phyloP scores from a whole-genome alignment of 129 eudicot species.

The Chrysanthemum makinoi region DNA sequence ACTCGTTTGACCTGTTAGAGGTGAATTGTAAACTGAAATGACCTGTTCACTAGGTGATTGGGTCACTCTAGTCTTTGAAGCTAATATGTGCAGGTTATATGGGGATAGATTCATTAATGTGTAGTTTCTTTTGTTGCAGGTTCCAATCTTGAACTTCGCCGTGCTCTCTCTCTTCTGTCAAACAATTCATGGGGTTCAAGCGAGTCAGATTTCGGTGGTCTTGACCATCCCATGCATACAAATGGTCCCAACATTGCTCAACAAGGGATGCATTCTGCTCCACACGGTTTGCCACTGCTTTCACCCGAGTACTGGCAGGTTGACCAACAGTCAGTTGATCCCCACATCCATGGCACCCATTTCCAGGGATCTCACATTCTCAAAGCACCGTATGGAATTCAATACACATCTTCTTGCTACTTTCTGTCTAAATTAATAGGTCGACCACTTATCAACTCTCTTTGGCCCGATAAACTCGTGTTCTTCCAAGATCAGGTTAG shows the following conservation, averaged over 20 bases:
- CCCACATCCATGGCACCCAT: conserved; percentile 32
- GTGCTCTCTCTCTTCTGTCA: conserved; percentile 99
- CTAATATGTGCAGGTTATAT: too few relatives aligned
- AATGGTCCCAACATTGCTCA: conserved; percentile 33
- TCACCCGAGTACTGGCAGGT: conserved; percentile 57
- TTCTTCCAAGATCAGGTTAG: conserved; percentile 89
- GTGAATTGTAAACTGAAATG: too few relatives aligned
- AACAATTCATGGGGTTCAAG: conserved; percentile 59
- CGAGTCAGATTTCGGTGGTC: conserved; percentile 35
- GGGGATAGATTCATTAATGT: neutral
- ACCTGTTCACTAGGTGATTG: too few relatives aligned
- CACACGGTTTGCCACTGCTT: conserved; percentile 45
- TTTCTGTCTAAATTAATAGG: conserved; percentile 84
- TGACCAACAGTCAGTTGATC: conserved; percentile 35
- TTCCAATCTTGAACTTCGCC: conserved; percentile 45
- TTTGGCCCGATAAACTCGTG: conserved; percentile 84
- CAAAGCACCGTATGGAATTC: conserved; percentile 26
- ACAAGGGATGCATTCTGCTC: conserved; percentile 32
- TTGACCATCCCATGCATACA: conserved; percentile 40
- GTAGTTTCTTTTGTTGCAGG: conserved; percentile 16
- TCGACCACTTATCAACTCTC: conserved; percentile 69
- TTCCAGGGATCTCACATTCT: conserved; percentile 41
- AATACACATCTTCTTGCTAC: conserved; percentile 64
- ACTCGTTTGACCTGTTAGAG: too few relatives aligned
- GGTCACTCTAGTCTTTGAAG: too few relatives aligned